phyloP scores from a whole-genome alignment of 2,329 filamentous ascomycete species.

The Sporothrix phasma region DNA sequence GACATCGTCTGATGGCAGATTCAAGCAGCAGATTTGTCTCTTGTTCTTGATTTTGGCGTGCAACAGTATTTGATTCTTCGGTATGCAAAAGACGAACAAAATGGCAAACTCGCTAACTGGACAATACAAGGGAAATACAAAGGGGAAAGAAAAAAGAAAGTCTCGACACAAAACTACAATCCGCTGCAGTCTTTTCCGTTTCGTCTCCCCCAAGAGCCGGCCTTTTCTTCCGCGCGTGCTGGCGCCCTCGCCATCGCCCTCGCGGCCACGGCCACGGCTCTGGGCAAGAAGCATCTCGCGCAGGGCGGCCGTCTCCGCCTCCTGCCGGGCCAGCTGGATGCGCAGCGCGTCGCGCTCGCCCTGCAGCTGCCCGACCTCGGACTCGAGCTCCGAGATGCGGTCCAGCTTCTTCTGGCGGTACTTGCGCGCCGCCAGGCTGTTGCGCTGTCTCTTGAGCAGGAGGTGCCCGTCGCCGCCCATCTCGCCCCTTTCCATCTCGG shows the following conservation, averaged over 20 bases:
- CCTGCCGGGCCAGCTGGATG: constrained; percentile 44
- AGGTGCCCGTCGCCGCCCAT: constrained; percentile 23
- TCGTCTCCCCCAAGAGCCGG: too few species aligned
- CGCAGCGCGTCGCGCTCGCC: constrained; percentile 47
- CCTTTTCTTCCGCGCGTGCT: background rate
- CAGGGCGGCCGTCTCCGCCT: constrained; percentile 49
- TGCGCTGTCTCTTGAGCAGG: constrained; percentile 44
- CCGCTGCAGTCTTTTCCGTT: background rate
- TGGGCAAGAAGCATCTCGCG: constrained; percentile 31
- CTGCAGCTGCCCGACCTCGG: constrained; percentile 40
- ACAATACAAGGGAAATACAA: background rate
- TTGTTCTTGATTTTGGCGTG: background rate
- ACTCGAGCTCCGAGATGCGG: constrained; percentile 46
- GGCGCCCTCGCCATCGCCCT: background rate
- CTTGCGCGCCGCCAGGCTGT: constrained; percentile 52
- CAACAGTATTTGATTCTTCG: constrained; percentile 1
- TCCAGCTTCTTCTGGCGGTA: constrained; percentile 56
- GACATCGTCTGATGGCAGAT: constrained; percentile 20
- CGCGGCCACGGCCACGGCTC: background rate
- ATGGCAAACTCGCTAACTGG: constrained; percentile 10
- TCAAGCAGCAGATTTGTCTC: background rate
- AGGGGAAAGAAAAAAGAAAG: background rate
- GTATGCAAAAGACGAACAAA: background rate
- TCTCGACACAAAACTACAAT: background rate
- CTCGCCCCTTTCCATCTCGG: too few species aligned